A percentile compares a stretch with the other conserved stretches of the same genome.
Conservation (phyloP, 139 green algal genomes). For the Chlorella sp. region DNA sequence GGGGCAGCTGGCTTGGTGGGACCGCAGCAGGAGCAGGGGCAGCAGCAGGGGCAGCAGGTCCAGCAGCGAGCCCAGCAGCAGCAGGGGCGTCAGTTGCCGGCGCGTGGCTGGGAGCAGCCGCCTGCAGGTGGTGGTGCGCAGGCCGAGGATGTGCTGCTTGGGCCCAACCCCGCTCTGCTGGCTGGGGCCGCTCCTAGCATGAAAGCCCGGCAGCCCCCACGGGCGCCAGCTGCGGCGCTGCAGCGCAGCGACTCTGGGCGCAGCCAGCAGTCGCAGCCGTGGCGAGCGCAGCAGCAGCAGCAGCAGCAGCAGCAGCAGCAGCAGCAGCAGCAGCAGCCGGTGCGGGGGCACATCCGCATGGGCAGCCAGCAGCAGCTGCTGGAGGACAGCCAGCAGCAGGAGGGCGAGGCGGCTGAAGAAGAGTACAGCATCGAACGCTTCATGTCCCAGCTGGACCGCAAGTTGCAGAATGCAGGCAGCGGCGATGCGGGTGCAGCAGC, state of each 20-base stretch:
- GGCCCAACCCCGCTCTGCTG: neutral
- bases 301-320: neutral
- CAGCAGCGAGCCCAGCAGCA: neutral
- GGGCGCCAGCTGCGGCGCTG: neutral
- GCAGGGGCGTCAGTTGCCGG: neutral
- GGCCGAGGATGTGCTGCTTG: neutral
- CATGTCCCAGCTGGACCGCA: neutral
- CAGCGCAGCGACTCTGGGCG: neutral
- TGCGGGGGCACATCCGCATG: constrained; percentile 4
- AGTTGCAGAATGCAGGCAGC: neutral
- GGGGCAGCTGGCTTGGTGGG: neutral
- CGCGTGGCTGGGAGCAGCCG: constrained; percentile 3
- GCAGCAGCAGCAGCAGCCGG: neutral
- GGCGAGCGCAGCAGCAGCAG: neutral
- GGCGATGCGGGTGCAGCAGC: neutral
- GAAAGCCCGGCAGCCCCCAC: neutral
- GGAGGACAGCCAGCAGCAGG: neutral
- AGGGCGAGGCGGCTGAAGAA: neutral
- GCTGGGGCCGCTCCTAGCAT: neutral
- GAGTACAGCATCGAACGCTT: neutral
- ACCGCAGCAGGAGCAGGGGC: neutral
- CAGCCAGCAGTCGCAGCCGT: neutral
- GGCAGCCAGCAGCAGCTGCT: neutral
- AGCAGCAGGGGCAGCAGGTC: neutral
- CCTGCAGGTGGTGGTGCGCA: neutral